Conservation (phyloP, 148 eudicot species). For the Heliosperma pusillum region DNA sequence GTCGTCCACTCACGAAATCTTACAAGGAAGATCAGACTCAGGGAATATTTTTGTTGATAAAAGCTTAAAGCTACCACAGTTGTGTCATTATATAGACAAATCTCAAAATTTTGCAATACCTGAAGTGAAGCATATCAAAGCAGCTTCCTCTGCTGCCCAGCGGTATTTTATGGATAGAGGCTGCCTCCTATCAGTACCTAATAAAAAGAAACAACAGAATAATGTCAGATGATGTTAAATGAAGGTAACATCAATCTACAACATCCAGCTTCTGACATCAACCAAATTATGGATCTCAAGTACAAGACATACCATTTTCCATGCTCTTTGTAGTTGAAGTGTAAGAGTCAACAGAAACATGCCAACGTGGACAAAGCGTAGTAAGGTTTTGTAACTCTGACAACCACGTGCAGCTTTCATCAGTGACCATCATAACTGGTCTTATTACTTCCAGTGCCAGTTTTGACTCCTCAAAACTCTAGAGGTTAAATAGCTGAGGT, state of each 20-base stretch:
- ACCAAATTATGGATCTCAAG: not conserved
- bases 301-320: conserved; percentile 34
- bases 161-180: conserved; percentile 39
- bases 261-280: not conserved
- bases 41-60: not conserved
- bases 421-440: conserved; percentile 68
- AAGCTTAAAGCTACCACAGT: not conserved
- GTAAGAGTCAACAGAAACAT: conserved; percentile 42
- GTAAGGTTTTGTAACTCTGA: conserved; percentile 36
- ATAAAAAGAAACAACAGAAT: conserved; percentile 22
- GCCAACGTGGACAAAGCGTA: conserved; percentile 48
- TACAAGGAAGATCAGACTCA: not conserved
- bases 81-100: not conserved
- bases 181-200: conserved; percentile 38
- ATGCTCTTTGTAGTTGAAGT: conserved; percentile 15
- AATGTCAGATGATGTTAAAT: conserved; percentile 6
- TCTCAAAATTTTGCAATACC: conserved; percentile 35
- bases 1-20: no score
- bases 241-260: not conserved
- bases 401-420: conserved; percentile 51
- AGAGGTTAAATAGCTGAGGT: conserved; percentile 2
- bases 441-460: conserved; percentile 55
- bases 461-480: conserved; percentile 77
- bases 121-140: conserved; percentile 91
- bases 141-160: conserved; percentile 58